phyloP scores from a whole-genome alignment of 192 early-diverging fungal species.

The Gryganskiella cystojenkinii region DNA sequence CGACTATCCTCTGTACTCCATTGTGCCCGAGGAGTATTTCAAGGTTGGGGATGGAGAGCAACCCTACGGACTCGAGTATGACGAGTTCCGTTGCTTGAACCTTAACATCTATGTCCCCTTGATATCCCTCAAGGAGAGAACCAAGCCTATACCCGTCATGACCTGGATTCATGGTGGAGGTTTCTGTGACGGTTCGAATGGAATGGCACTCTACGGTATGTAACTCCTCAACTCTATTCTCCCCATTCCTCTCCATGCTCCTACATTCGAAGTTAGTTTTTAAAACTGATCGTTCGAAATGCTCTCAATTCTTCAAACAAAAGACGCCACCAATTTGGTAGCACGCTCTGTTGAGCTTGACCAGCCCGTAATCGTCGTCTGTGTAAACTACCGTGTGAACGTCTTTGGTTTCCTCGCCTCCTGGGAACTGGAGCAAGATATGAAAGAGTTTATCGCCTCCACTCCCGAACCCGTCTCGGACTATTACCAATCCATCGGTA shows the following conservation, averaged over 20 bases:
- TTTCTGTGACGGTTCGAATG: constrained; percentile 23
- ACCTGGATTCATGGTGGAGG: constrained; percentile 8
- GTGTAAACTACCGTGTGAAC: constrained; percentile 61
- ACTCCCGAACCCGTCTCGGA: background rate
- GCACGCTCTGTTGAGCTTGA: constrained; percentile 17
- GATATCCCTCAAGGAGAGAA: background rate
- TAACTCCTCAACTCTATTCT: background rate
- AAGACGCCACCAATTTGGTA: constrained; percentile 34
- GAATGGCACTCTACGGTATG: constrained; percentile 23
- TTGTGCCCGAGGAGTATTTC: too few relatives aligned
- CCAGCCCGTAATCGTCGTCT: constrained; percentile 54
- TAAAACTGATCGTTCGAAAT: too few relatives aligned
- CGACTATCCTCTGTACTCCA: too few relatives aligned
- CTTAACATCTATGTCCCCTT: background rate
- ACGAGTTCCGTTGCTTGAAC: background rate
- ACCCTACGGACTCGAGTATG: background rate
- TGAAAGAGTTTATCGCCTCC: constrained; percentile 8
- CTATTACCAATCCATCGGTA: constrained; percentile 24
- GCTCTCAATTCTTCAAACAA: background rate
- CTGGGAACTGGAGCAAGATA: constrained; percentile 27
- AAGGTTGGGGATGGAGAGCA: too few relatives aligned
- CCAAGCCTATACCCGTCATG: too few relatives aligned
- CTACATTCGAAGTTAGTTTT: background rate
- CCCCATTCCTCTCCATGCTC: background rate
- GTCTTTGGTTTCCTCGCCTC: constrained; percentile 55